Conservation (phyloP, 2,329 filamentous ascomycete genomes). For the Mycosphaerella arachidis region DNA sequence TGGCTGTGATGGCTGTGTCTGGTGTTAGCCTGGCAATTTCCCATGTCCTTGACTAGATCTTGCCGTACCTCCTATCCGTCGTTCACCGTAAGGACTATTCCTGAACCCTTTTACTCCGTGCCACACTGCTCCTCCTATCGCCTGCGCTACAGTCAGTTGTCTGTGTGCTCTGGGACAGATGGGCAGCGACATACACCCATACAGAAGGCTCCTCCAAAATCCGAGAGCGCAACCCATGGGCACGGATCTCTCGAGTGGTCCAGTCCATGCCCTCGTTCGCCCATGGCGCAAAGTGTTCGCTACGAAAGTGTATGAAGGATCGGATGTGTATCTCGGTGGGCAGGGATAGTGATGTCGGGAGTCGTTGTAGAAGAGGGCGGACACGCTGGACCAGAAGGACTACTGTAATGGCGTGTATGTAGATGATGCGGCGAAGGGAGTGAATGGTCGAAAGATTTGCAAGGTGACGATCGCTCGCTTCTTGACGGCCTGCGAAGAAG, state of each 20-base stretch:
- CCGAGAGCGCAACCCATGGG: constrained; percentile 92
- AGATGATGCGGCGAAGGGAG: background rate
- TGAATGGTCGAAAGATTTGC: background rate
- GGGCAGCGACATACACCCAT: constrained; percentile 70
- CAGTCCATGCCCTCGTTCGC: constrained; percentile 45
- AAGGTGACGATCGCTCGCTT: background rate
- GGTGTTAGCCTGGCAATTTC: background rate
- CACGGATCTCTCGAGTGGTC: constrained; percentile 97
- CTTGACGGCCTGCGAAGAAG: background rate
- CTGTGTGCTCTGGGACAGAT: background rate
- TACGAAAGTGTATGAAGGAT: background rate
- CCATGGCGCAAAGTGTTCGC: constrained; percentile 19
- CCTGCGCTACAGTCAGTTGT: constrained; percentile 18
- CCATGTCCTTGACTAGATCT: background rate
- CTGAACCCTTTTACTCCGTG: constrained; percentile 78
- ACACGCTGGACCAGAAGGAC: background rate
- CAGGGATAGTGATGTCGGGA: background rate
- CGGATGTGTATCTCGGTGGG: background rate
- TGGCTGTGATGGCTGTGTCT: constrained; percentile 69
- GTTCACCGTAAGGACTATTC: constrained; percentile 69
- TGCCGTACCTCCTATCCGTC: constrained; percentile 70
- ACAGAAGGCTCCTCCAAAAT: constrained; percentile 93
- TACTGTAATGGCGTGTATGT: background rate
- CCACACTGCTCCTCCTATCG: constrained; percentile 65
- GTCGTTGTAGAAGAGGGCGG: background rate